These are phyloP conservation scores for Amoebophrya sp. DNA, from an alignment of 169 alveolate species.

Conservation along the genomic window DNA sequence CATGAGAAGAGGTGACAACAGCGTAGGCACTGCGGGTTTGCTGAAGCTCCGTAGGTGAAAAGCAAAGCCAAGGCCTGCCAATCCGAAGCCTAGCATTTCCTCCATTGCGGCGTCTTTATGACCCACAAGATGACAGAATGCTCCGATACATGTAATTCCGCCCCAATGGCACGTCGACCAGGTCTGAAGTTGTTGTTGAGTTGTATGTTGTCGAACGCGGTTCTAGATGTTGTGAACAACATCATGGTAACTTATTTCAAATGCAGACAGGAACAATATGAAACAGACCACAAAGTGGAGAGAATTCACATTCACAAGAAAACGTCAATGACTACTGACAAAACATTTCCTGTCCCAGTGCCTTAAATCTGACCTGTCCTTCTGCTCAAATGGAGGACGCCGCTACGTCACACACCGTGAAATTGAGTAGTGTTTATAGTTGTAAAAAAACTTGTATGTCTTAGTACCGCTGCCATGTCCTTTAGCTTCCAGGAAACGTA, in stretches of 20 bases:
- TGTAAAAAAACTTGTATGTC: not conserved
- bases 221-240: no score
- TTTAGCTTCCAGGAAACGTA: not conserved
- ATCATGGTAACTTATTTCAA: no score
- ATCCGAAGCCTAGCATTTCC: not conserved
- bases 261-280: no score
- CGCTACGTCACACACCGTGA: not conserved
- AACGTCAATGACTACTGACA: no score
- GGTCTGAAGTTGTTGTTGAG: not conserved
- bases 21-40: not conserved
- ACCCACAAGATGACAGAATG: not conserved
- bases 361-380: no score
- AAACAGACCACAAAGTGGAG: no score
- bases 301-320: no score
- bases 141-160: not conserved
- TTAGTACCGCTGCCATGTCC: slow-evolving; percentile 26
- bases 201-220: not conserved
- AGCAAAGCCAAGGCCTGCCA: not conserved
- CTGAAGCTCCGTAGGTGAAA: not conserved
- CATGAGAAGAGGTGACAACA: not conserved
- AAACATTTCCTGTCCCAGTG: no score
- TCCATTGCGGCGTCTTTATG: not conserved
- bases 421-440: no score
- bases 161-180: slow-evolving; percentile 18
- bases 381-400: not conserved